Conservation (phyloP, 2,329 filamentous ascomycete genomes). For the Pseudonectria buxi region DNA sequence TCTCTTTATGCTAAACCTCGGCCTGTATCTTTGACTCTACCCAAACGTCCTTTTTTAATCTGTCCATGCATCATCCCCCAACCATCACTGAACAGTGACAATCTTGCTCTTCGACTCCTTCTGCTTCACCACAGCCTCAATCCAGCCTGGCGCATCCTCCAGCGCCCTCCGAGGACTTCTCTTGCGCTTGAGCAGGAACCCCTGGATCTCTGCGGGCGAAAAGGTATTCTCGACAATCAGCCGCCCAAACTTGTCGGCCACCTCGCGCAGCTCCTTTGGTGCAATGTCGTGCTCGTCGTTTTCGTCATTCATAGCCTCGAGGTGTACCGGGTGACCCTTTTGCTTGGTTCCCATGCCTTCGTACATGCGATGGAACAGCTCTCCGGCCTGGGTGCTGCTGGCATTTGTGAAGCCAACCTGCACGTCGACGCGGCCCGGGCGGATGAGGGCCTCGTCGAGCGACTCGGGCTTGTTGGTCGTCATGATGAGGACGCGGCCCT, state of each 20-base stretch:
- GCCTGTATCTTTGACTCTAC: no score
- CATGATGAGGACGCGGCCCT: conserved; percentile 75
- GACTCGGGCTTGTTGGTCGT: conserved; percentile 71
- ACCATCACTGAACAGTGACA: conserved; percentile 40
- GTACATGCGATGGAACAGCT: conserved; percentile 58
- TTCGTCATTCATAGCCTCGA: conserved; percentile 2
- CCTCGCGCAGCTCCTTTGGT: conserved; percentile 32
- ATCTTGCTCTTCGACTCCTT: conserved; percentile 45
- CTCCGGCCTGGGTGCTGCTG: conserved; percentile 46
- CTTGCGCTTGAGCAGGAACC: conserved; percentile 57
- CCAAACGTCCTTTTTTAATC: no score
- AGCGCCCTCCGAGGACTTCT: conserved; percentile 50
- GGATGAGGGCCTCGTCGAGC: conserved; percentile 66
- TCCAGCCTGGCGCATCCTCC: conserved; percentile 47
- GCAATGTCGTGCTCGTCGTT: conserved; percentile 27
- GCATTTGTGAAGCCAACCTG: conserved; percentile 59
- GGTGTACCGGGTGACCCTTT: conserved; percentile 4
- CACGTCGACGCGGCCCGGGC: conserved; percentile 66
- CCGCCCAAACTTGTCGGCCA: conserved; percentile 44
- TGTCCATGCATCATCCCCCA: no score
- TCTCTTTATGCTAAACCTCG: no score
- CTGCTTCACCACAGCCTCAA: conserved; percentile 42
- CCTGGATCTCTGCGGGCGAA: conserved; percentile 58
- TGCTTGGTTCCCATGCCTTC: conserved; percentile 29
- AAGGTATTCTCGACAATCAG: conserved; percentile 47